Evolutionary conservation across 108 stramenopile species (phyloP), one percentile per base, ranked within the genome.

Genomic region (Craspedostauros australis): DNA sequence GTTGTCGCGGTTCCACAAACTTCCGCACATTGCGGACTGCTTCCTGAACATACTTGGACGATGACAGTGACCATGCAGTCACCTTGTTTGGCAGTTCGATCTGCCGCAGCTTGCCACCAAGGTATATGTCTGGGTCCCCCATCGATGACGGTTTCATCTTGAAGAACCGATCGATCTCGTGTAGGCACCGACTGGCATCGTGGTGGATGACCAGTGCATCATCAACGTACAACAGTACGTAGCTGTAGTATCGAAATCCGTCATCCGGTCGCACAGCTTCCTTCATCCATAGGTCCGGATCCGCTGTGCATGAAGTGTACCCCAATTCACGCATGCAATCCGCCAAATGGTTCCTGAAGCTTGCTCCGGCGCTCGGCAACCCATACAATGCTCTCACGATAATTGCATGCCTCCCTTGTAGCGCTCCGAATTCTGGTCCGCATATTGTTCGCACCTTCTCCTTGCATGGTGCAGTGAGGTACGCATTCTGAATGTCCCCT

Each of bases 341-440:
- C 1, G 41, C 14, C 9, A 66, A 36, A 59, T 79, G 77, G 39
- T 46, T 37, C 46, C 80, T 39, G 43, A 68, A 83, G 46, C 60
- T 68, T 28, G 33, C 12, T 15, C 71, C 76, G 27, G 68, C 59
- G 11, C 44, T 31, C 54, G 75, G 70, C 0, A 46, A 41, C 1
- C 80, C 81, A 61, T 83, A 83, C 20, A 84, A 37, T 3, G 77
- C 75, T 22, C 75, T 57, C 25, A 22, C 32, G 26, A 78, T 76
- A 0, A 72, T 25, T 0, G 72, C 70, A 7, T 34, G 5, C 16
- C 56, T 43, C 14, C 71, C 79, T 21, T 39, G 59, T 39, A 67
- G 50, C 26, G 75, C 67, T 14, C 60, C 69, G 46, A 66, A 76
- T 27, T 76, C 69, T 11, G 31, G 36, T 0, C 76, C 70, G 1